Conservation (phyloP, 768 basidiomycete species). For the Galerina marginata region DNA sequence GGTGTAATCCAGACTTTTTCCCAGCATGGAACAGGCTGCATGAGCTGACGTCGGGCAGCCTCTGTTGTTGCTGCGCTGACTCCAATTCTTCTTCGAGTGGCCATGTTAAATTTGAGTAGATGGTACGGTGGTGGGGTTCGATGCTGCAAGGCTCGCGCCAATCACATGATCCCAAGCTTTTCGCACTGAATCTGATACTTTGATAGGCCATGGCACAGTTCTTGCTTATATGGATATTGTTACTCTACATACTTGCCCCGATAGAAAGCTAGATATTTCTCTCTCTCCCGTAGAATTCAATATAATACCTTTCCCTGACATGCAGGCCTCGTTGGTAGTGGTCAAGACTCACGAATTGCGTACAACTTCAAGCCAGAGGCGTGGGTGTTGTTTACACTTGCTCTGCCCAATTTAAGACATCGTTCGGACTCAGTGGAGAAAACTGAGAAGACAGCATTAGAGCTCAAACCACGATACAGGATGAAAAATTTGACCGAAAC, state of each 20-base stretch:
- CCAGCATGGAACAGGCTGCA: conserved; percentile 90
- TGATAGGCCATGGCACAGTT: no score
- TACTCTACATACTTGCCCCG: no score
- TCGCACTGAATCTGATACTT: no score
- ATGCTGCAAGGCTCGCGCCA: not conserved
- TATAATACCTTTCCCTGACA: no score
- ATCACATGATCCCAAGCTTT: no score
- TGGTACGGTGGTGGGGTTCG: not conserved
- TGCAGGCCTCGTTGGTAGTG: no score
- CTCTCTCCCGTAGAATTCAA: no score
- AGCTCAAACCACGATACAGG: not conserved
- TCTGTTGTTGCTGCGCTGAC: conserved; percentile 79
- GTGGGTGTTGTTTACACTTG: conserved; percentile 29
- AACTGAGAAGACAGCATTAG: not conserved
- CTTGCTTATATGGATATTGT: no score
- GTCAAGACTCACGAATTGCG: no score
- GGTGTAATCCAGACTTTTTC: conserved; percentile 76
- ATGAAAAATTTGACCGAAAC: not conserved
- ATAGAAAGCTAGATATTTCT: no score
- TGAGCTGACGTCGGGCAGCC: conserved; percentile 81
- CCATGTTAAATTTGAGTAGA: conserved; percentile 48
- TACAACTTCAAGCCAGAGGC: no score
- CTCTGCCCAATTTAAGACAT: conserved; percentile 66
- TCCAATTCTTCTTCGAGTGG: conserved; percentile 77
- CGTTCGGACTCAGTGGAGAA: conserved; percentile 34